phyloP scores from a whole-genome alignment of 176 grass and related monocot genomes.

The Sorghum bicolor region Sorghum_bicolor_NCBIv3 NC_012870.2:56677501-56678000 shows the following conservation, averaged over 20 bases:
- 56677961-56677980: slow-evolving; percentile 9
- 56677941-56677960: slow-evolving; percentile 3
- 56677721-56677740: slow-evolving; percentile 97
- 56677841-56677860: neutral
- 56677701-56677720: slow-evolving; percentile 99
- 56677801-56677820: slow-evolving; percentile 94
- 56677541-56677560: neutral
- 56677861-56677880: neutral
- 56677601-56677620: neutral
- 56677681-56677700: slow-evolving; percentile 57
- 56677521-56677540: neutral
- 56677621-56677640: neutral
- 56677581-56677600: neutral
- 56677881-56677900: neutral
- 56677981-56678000: slow-evolving; percentile 11
- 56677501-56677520: neutral
- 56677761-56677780: slow-evolving; percentile 96
- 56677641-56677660: neutral
- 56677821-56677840: slow-evolving; percentile 73
- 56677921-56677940: neutral
- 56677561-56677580: neutral
- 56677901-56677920: neutral
- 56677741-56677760: slow-evolving; percentile 95
- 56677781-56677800: slow-evolving; percentile 93
- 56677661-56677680: slow-evolving; percentile 6